Evolutionary conservation across 257 asterid species (phyloP), one percentile per base, ranked within the genome.

Genomic region (Solanum clarkiae): DNA sequence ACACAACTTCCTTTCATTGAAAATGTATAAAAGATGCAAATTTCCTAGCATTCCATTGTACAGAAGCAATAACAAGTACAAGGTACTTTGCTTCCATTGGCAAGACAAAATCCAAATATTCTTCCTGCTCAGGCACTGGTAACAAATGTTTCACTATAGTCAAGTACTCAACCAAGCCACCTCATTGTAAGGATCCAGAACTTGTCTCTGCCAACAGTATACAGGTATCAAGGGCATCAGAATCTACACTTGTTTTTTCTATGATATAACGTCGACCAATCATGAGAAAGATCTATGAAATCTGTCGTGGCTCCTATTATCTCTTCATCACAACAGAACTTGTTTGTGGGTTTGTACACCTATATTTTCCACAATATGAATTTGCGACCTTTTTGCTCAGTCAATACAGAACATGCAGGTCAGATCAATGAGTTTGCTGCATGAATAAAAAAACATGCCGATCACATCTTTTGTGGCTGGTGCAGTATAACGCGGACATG

Each of bases 21-120:
- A 40, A 84, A 84, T 81, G 63, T 85, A 80, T 72, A 53, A 71
- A 63, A 88, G 82, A 82, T 82, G 80, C 85, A 86, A 84, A 81
- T 79, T 81, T 56, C 89, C 80, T 86, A 74, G 90, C 87, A 86
- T 71, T 81, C 66, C 84, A 80, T 89, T 90, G 84, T 85, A 88
- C 90, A 84, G 60, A 87, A 56, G 22, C 72, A 80, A 84, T 87
- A 84, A 84, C 80, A 71, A 11, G 57, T 85, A 85, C 70, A 85
- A 17, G 57, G 71, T 71, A 75, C 59, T 62, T 70, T 60, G 84
- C 24, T 60, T 60, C 32, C 32, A 60, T n/a, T n/a, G 68, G 32
- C 3, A 60, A 60, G 68, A 10, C 15, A 10, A 60, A 60, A n/a
- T 53, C 18, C 16, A 53, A 13, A 53, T 13, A 53, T 14, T 13